Percentiles rank a stretch among this genome's conserved stretches.
Evolutionary conservation across 2,329 filamentous ascomycete species (phyloP).

Genomic region (Passalora sequoiae): DNA sequence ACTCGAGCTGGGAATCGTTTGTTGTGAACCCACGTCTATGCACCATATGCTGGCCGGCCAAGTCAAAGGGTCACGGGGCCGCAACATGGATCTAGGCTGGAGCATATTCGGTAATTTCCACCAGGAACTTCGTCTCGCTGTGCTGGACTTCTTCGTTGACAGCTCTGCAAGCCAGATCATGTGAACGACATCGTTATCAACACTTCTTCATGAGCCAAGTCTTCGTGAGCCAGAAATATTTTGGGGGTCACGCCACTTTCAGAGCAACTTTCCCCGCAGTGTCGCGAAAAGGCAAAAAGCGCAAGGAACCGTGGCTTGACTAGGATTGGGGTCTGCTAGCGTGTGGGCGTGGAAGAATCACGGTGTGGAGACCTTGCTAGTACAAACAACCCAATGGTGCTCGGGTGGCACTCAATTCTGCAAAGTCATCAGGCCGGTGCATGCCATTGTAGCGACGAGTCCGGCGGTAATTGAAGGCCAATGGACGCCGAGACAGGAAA

Average conservation of each 20-base stretch:
- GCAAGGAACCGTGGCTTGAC: not conserved
- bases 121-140: not conserved
- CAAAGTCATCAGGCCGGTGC: too few relatives aligned
- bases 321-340: not conserved
- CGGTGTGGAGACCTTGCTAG: slow-evolving; percentile 5
- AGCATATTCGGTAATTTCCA: not conserved
- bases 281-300: too few relatives aligned
- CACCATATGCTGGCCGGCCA: not conserved
- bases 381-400: slow-evolving; percentile 5
- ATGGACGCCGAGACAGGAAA: too few relatives aligned
- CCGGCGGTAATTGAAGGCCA: too few relatives aligned
- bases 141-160: not conserved
- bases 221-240: too few relatives aligned
- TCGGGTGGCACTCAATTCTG: too few relatives aligned
- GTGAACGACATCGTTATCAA: too few relatives aligned
- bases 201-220: too few relatives aligned
- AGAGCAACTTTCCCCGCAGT: too few relatives aligned
- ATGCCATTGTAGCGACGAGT: too few relatives aligned
- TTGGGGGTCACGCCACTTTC: too few relatives aligned
- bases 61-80: not conserved
- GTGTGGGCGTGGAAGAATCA: slow-evolving; percentile 1
- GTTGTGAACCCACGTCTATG: not conserved
- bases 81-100: not conserved
- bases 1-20: not conserved
- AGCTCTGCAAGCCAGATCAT: too few relatives aligned